Evolutionary conservation across 805 yeast species (phyloP).

Genomic region (Kodamaea sagamina): DNA sequence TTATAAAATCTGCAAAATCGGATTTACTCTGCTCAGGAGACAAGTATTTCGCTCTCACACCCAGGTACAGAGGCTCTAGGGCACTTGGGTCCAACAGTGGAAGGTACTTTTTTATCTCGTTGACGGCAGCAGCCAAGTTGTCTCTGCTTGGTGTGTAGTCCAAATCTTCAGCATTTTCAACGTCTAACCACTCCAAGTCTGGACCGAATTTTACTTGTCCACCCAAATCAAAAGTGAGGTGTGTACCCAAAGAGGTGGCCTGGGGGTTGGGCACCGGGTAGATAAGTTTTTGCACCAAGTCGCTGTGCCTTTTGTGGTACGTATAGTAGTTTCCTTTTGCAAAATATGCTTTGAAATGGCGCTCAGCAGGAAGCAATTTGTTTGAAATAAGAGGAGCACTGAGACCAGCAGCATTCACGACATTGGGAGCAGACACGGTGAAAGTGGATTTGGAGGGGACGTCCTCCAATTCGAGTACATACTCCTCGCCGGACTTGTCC

Average conservation of each 20-base stretch:
- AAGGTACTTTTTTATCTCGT: slow-evolving; percentile 61
- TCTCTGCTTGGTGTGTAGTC: slow-evolving; percentile 51
- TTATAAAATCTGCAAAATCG: slow-evolving; percentile 69
- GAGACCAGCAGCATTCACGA: slow-evolving; percentile 80
- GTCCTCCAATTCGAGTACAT: slow-evolving; percentile 28
- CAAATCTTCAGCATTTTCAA: slow-evolving; percentile 28
- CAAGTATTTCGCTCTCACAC: slow-evolving; percentile 78
- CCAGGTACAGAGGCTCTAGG: slow-evolving; percentile 69
- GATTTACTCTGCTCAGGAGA: slow-evolving; percentile 42
- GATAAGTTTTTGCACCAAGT: slow-evolving; percentile 36
- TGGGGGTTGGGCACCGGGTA: slow-evolving; percentile 77
- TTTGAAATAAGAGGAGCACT: slow-evolving; percentile 74
- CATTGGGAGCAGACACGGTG: slow-evolving; percentile 51
- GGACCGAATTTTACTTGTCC: slow-evolving; percentile 87
- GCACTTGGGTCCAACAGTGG: slow-evolving; percentile 56
- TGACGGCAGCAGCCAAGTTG: slow-evolving; percentile 56
- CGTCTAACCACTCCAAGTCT: slow-evolving; percentile 77
- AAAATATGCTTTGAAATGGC: slow-evolving; percentile 60
- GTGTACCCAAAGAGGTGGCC: slow-evolving; percentile 82
- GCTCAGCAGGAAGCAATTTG: slow-evolving; percentile 60
- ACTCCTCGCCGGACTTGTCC: slow-evolving; percentile 16
- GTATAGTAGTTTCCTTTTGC: slow-evolving; percentile 87
- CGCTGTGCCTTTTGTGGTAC: slow-evolving; percentile 50
- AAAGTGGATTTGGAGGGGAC: slow-evolving; percentile 34
- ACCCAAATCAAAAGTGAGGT: slow-evolving; percentile 78